Conservation (phyloP, 352 stramenopile genomes). For the Thalassiosira ordinaria region DNA sequence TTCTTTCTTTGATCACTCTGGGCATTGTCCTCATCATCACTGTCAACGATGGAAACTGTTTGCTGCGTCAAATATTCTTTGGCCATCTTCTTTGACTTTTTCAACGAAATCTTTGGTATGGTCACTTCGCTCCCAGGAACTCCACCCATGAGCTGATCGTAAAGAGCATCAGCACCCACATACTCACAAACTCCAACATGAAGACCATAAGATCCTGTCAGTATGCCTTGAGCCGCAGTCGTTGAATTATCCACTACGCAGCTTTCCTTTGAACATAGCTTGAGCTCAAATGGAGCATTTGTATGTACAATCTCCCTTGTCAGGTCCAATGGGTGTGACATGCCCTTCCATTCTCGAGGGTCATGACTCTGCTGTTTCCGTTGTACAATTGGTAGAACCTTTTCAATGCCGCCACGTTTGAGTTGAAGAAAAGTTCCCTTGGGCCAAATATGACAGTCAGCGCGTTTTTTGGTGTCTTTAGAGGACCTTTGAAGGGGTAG, state of each 20-base stretch:
- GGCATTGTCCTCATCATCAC: constrained; percentile 51
- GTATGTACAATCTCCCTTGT: constrained; percentile 35
- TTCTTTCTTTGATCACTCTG: constrained; percentile 10
- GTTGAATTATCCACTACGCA: constrained; percentile 23
- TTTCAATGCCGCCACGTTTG: constrained; percentile 12
- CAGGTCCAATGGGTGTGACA: constrained; percentile 58
- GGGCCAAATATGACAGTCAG: constrained; percentile 79
- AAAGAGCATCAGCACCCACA: constrained; percentile 50
- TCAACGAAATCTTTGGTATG: constrained; percentile 40
- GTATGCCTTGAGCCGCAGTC: not conserved
- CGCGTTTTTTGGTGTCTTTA: constrained; percentile 54
- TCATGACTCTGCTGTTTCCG: constrained; percentile 71
- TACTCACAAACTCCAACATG: constrained; percentile 70
- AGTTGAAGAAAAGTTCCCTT: constrained; percentile 74
- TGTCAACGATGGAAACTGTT: constrained; percentile 57
- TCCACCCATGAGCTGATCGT: constrained; percentile 35
- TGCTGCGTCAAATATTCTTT: constrained; percentile 48
- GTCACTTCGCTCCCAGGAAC: constrained; percentile 21
- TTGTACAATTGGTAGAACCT: constrained; percentile 52
- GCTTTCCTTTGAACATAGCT: constrained; percentile 48
- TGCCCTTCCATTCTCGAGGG: constrained; percentile 24
- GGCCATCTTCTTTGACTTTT: constrained; percentile 52
- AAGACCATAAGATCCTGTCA: constrained; percentile 59
- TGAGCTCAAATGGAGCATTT: constrained; percentile 35
- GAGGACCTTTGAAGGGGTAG: constrained; percentile 50